Base-by-base conservation (phyloP, 495 filamentous ascomycete genomes). In the Clavariopsis aquatica region DNA sequence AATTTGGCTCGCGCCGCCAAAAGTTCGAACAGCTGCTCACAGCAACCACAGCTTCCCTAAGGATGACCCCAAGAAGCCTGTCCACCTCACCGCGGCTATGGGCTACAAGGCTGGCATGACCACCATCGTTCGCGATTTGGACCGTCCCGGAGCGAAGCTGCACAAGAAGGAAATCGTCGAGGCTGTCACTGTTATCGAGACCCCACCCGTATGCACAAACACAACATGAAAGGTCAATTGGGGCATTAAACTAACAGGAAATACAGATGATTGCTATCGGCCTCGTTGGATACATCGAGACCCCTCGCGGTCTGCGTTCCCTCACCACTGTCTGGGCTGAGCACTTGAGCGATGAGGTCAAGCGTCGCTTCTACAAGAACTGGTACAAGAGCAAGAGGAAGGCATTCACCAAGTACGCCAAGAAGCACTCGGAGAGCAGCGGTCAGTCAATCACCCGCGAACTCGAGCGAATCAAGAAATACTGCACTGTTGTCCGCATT, bases 351-450 rank as follows among this genome's bases (percentile, higher is more conserved):
- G 95, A 99, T 79, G 95, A 97, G 84, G 79, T 99, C 80, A 96
- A 95, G 85, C 89, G 95, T 70, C 92, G 95, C 77, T 99, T 99
- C 91, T 99, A 99, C 89, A 99, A 99, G 92, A 99, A 99, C 87
- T 99, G 95, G 95, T 99, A 99, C 90, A 96, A 95, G 85, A 89
- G 85, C 85, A 99, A 99, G 93, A 98, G 96, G 91, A 99, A 99
- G 92, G 95, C 95, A 61, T 99, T 98, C 85, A 99, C 95, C 84
- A 96, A 95, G 85, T 99, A 99, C 82, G 90, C 95, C 85, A 98
- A 97, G 91, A 93, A 96, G 86, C 91, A 98, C 88, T 89, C 95
- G 71, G 92, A 96, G 79, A 88, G 81, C 83, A 87, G 75, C 80
- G 93, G 90, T 73, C 82, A 90, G 72, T 89, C 91, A 70, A 88